phyloP scores from a whole-genome alignment of 1,284 basidiomycete genomes.

The Singerocomus rubriflavus region DNA sequence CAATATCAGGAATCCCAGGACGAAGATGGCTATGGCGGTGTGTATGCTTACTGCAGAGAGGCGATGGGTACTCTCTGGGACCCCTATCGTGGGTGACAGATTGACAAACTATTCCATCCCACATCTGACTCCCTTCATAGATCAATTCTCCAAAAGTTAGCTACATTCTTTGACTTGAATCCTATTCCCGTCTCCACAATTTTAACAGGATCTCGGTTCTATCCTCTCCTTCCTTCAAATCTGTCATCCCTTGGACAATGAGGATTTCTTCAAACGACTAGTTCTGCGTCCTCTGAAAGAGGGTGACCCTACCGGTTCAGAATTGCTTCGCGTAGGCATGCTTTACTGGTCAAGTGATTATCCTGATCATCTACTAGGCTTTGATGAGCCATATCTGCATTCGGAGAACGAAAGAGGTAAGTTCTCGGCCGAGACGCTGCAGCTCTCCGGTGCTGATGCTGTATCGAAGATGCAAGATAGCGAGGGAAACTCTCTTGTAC shows the following conservation, averaged over 20 bases:
- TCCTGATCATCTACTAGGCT: constrained; percentile 44
- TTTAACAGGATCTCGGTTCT: constrained; percentile 74
- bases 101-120: background rate
- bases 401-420: constrained; percentile 81
- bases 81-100: constrained; percentile 70
- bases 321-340: constrained; percentile 61
- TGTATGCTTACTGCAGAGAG: constrained; percentile 67
- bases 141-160: constrained; percentile 74
- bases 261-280: constrained; percentile 76
- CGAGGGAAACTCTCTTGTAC: constrained; percentile 67
- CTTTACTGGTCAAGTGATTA: background rate
- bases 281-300: constrained; percentile 70
- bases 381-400: constrained; percentile 84
- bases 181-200: background rate
- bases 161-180: background rate
- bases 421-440: constrained; percentile 6
- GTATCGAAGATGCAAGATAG: constrained; percentile 72
- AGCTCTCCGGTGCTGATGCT: constrained; percentile 6
- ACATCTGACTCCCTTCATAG: constrained; percentile 35
- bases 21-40: constrained; percentile 78
- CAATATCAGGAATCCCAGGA: constrained; percentile 78
- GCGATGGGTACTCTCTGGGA: constrained; percentile 81
- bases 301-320: constrained; percentile 62
- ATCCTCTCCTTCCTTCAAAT: constrained; percentile 78
- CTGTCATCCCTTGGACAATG: constrained; percentile 77